Conservation (phyloP, 1,139 yeast species). For the Pichia sp. region DNA sequence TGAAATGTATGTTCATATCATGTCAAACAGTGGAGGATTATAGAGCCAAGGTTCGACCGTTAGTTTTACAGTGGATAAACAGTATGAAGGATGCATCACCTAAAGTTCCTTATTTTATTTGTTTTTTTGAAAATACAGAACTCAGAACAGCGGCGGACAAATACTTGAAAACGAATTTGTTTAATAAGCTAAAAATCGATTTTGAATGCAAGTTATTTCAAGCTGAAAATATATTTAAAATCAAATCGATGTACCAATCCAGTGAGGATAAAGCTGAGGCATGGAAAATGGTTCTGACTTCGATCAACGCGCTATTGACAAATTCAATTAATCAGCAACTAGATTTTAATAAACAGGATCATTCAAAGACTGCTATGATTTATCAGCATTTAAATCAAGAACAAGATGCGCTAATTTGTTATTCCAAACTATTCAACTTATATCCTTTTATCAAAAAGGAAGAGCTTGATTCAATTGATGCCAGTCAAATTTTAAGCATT, state of each 20-base stretch:
- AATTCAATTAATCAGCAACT: slow-evolving; percentile 49
- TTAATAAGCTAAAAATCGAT: slow-evolving; percentile 60
- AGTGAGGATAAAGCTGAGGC: slow-evolving; percentile 35
- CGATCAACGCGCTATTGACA: slow-evolving; percentile 45
- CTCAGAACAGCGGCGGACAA: slow-evolving; percentile 25
- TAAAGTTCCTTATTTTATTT: slow-evolving; percentile 57
- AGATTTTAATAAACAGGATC: slow-evolving; percentile 11
- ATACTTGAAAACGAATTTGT: slow-evolving; percentile 46
- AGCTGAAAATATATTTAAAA: slow-evolving; percentile 32
- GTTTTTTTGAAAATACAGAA: slow-evolving; percentile 40
- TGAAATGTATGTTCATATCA: slow-evolving; percentile 62
- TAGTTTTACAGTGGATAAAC: slow-evolving; percentile 73
- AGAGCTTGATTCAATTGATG: slow-evolving; percentile 3
- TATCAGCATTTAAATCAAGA: slow-evolving; percentile 18
- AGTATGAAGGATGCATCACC: slow-evolving; percentile 37
- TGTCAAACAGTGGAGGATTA: slow-evolving; percentile 66
- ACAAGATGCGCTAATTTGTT: slow-evolving; percentile 20
- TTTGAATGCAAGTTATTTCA: slow-evolving; percentile 39
- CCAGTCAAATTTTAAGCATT: neutral
- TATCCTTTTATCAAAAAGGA: slow-evolving; percentile 5
- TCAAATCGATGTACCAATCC: slow-evolving; percentile 32
- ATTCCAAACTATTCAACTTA: slow-evolving; percentile 12
- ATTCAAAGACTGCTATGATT: slow-evolving; percentile 16
- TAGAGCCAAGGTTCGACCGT: slow-evolving; percentile 69
- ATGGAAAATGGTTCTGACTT: slow-evolving; percentile 39